Evolutionary conservation across 2,329 filamentous ascomycete species (phyloP).

Genomic region (Colletotrichum siamense): DNA sequence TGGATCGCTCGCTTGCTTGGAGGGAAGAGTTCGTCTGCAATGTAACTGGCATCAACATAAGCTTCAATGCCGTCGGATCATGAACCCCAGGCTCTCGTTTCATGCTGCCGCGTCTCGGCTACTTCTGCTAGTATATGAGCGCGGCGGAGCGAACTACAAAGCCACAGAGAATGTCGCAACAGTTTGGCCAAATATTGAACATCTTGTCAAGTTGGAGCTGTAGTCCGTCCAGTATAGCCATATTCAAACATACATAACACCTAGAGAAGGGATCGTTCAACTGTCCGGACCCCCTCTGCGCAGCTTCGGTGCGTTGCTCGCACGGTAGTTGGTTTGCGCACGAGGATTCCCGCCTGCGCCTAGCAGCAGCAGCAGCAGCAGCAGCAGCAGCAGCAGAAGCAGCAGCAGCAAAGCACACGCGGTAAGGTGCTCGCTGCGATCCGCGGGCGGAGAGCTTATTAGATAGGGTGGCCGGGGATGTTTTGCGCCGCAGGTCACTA

Average conservation of each 20-base stretch:
- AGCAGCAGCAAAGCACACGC: neutral
- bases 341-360: neutral
- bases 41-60: neutral
- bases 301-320: neutral
- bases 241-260: neutral
- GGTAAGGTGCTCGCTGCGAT: conserved; percentile 1
- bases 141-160: neutral
- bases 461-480: neutral
- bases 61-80: conserved; percentile 4
- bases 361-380: neutral
- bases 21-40: neutral
- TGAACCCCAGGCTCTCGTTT: conserved; percentile 8
- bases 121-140: neutral
- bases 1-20: neutral
- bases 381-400: neutral
- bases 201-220: neutral
- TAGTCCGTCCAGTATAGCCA: no score
- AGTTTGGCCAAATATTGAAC: neutral
- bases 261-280: neutral
- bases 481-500: neutral
- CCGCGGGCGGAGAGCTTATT: neutral
- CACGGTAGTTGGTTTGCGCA: conserved; percentile 3
- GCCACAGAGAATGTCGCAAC: neutral
- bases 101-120: neutral
- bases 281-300: neutral